Conservation (phyloP, 495 filamentous ascomycete genomes). For the Neurospora sp. region DNA sequence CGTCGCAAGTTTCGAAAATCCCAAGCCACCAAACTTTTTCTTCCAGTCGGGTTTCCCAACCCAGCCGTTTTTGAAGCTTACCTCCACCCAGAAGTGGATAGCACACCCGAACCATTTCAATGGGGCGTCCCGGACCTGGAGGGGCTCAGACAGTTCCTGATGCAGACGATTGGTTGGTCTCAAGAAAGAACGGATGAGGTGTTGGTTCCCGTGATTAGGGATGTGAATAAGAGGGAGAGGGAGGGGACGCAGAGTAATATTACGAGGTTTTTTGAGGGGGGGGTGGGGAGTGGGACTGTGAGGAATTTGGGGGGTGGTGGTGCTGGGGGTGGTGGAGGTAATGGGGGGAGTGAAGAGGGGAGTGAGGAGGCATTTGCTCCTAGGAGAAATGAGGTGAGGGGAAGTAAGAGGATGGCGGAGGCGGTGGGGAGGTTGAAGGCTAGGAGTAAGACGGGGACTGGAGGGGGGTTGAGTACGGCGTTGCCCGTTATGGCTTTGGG, state of each 20-base stretch:
- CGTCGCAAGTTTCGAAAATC: constrained; percentile 70
- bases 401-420: constrained; percentile 73
- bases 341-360: background rate
- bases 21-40: constrained; percentile 71
- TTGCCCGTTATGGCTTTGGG: constrained; percentile 12
- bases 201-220: constrained; percentile 82
- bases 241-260: constrained; percentile 96
- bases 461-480: constrained; percentile 4
- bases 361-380: constrained; percentile 64
- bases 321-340: background rate
- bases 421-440: constrained; percentile 59
- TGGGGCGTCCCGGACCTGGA: constrained; percentile 95
- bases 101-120: constrained; percentile 65
- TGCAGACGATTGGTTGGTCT: constrained; percentile 88
- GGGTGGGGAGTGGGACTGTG: constrained; percentile 25
- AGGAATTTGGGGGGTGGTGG: background rate
- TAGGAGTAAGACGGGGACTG: constrained; percentile 9
- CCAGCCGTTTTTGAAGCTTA: constrained; percentile 66
- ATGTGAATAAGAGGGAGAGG: constrained; percentile 77
- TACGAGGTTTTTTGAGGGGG: constrained; percentile 65
- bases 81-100: constrained; percentile 73
- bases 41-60: constrained; percentile 69
- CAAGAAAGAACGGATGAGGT: constrained; percentile 89
- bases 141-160: constrained; percentile 72
- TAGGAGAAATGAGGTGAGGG: constrained; percentile 41